Conservation (phyloP, 179 eudicot genomes). For the Silene noctiflora region DNA sequence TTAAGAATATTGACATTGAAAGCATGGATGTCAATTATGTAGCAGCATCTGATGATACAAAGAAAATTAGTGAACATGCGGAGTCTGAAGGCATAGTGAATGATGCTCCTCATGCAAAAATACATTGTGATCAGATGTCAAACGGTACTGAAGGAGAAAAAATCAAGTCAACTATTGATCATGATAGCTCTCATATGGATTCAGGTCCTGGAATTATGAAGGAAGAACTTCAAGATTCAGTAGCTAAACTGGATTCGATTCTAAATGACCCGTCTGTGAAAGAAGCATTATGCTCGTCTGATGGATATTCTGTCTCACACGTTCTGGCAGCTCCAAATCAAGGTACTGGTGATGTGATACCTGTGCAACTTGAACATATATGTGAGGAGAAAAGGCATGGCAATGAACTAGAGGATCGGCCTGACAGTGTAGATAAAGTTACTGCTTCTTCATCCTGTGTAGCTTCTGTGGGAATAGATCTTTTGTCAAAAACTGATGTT, state of each 20-base stretch:
- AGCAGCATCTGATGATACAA: constrained; percentile 21
- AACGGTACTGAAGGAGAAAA: constrained; percentile 26
- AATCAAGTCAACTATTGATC: constrained; percentile 22
- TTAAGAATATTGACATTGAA: constrained; percentile 24
- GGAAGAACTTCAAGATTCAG: constrained; percentile 30
- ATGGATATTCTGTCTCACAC: constrained; percentile 27
- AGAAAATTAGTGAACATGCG: constrained; percentile 25
- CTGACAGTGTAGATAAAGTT: constrained; percentile 25
- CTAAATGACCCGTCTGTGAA: constrained; percentile 26
- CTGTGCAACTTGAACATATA: constrained; percentile 26
- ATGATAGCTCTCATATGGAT: constrained; percentile 20
- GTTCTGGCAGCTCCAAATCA: constrained; percentile 22
- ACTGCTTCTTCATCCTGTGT: constrained; percentile 31
- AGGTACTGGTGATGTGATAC: constrained; percentile 23
- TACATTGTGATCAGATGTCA: constrained; percentile 25
- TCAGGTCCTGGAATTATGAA: constrained; percentile 23
- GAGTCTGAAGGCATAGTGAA: constrained; percentile 28
- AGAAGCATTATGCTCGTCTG: constrained; percentile 25
- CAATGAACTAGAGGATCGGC: constrained; percentile 24
- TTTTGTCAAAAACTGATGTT: constrained; percentile 26
- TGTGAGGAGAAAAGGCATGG: constrained; percentile 30
- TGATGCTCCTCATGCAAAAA: constrained; percentile 23
- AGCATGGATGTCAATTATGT: constrained; percentile 31
- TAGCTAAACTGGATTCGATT: constrained; percentile 26
- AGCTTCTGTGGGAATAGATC: constrained; percentile 25